phyloP scores from a whole-genome alignment of 306 rosid species.

The Fragaria nilgerrensis region DNA sequence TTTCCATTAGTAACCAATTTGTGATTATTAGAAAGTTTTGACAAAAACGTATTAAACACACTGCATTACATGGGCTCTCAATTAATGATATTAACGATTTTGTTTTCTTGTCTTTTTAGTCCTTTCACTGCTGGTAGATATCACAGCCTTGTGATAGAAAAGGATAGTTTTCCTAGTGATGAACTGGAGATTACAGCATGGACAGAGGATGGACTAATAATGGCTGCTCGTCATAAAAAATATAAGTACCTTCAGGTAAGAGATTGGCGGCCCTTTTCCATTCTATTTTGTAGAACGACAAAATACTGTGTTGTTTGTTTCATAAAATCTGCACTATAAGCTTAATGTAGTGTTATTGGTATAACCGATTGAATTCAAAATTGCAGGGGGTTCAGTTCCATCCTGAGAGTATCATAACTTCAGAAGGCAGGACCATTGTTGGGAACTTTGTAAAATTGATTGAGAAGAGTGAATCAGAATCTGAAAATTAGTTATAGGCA shows the following conservation, averaged over 20 bases:
- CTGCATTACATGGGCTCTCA: not conserved
- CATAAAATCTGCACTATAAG: not conserved
- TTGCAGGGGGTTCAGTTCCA: conserved; percentile 97
- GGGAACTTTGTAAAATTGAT: conserved; percentile 61
- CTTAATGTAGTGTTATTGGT: not conserved
- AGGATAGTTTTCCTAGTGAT: conserved; percentile 78
- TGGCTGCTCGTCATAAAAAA: conserved; percentile 93
- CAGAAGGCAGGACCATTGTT: conserved; percentile 67
- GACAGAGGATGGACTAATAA: conserved; percentile 92
- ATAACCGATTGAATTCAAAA: not conserved
- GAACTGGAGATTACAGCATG: conserved; percentile 89
- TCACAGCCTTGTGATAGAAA: conserved; percentile 93
- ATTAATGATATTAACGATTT: conserved; percentile 6
- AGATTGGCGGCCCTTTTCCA: conserved; percentile 12
- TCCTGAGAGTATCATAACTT: conserved; percentile 91
- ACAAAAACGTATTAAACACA: not conserved
- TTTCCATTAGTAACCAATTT: not conserved
- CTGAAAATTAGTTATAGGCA: conserved; percentile 16
- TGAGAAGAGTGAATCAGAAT: conserved; percentile 54
- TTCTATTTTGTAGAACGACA: not conserved
- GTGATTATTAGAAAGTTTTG: not conserved
- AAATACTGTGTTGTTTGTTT: not conserved
- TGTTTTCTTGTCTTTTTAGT: conserved; percentile 38
- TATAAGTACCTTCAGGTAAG: conserved; percentile 73
- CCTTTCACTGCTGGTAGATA: conserved; percentile 93